Evolutionary conservation across 2,329 filamentous ascomycete genomes (phyloP).

Genomic region (Penicillium sclerotiorum): DNA sequence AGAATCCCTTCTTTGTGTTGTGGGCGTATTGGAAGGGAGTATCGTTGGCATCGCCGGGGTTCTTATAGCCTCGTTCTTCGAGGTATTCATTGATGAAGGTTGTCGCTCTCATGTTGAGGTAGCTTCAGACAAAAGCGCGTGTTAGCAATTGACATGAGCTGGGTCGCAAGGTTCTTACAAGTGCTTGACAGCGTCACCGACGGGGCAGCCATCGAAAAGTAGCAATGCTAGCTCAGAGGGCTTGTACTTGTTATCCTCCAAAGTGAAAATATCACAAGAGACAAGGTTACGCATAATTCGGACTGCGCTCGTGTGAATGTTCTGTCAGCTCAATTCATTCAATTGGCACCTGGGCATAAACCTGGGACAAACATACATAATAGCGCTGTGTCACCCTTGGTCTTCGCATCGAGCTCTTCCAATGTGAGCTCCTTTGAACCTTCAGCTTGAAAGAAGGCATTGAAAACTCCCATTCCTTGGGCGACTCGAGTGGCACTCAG

Average conservation of each 20-base stretch:
- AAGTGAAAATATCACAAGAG: slow-evolving; percentile 16
- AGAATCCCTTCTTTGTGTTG: slow-evolving; percentile 10
- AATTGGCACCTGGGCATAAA: not conserved
- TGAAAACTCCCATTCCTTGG: slow-evolving; percentile 26
- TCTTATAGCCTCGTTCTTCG: slow-evolving; percentile 30
- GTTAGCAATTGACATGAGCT: not conserved
- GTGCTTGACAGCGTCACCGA: slow-evolving; percentile 19
- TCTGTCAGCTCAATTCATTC: not conserved
- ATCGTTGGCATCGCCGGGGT: slow-evolving; percentile 29
- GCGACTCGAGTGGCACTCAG: slow-evolving; percentile 9
- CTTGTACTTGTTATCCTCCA: slow-evolving; percentile 10
- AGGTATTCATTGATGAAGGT: slow-evolving; percentile 30
- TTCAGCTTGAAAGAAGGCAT: slow-evolving; percentile 15
- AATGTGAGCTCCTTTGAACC: slow-evolving; percentile 6
- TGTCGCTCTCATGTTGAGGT: slow-evolving; percentile 15
- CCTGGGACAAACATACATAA: slow-evolving; percentile 8
- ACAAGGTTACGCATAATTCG: slow-evolving; percentile 24
- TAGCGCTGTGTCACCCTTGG: slow-evolving; percentile 16
- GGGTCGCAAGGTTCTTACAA: slow-evolving; percentile 23
- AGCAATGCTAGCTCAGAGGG: slow-evolving; percentile 14
- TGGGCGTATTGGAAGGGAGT: slow-evolving; percentile 32
- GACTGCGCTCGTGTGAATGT: slow-evolving; percentile 4
- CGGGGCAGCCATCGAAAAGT: slow-evolving; percentile 9
- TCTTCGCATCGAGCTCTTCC: slow-evolving; percentile 16
- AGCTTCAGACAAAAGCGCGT: too few relatives aligned